phyloP scores from a whole-genome alignment of 768 basidiomycete species.

The Sarcodon aspratus region DNA sequence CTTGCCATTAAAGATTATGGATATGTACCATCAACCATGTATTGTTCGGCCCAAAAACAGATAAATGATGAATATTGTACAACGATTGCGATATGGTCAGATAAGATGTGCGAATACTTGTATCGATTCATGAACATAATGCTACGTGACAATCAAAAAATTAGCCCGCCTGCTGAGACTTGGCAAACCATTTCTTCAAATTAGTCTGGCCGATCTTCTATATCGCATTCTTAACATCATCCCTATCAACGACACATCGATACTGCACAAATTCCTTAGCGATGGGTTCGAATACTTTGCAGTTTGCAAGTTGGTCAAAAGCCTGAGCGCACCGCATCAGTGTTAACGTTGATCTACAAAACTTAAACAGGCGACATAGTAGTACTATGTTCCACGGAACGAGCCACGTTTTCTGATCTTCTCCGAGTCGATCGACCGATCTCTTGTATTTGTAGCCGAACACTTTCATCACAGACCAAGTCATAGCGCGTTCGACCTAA shows the following conservation, averaged over 20 bases:
- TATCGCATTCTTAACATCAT: constrained; percentile 57
- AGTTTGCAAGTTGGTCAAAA: constrained; percentile 56
- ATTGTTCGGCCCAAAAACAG: neutral
- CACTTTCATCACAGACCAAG: too few species aligned
- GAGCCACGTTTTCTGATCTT: too few species aligned
- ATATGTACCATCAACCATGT: too few species aligned
- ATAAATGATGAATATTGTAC: neutral
- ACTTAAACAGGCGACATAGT: constrained; percentile 26
- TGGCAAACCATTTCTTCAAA: constrained; percentile 70
- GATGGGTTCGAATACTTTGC: constrained; percentile 43
- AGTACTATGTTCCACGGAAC: too few species aligned
- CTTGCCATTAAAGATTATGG: too few species aligned
- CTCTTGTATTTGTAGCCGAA: too few species aligned
- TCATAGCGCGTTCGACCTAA: constrained; percentile 68
- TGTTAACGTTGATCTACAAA: neutral
- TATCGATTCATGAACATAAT: too few species aligned
- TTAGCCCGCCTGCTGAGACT: constrained; percentile 31
- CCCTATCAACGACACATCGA: constrained; percentile 50
- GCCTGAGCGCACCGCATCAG: constrained; percentile 32
- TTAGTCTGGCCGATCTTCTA: constrained; percentile 56
- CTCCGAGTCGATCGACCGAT: too few species aligned
- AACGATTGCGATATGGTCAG: too few species aligned
- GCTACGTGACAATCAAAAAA: too few species aligned
- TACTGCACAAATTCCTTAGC: constrained; percentile 69
- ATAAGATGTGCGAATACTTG: too few species aligned